Percentiles rank a stretch among this genome's conserved stretches.
Conservation (phyloP, 306 rosid genomes). For the Notholithocarpus densiflorus region DNA sequence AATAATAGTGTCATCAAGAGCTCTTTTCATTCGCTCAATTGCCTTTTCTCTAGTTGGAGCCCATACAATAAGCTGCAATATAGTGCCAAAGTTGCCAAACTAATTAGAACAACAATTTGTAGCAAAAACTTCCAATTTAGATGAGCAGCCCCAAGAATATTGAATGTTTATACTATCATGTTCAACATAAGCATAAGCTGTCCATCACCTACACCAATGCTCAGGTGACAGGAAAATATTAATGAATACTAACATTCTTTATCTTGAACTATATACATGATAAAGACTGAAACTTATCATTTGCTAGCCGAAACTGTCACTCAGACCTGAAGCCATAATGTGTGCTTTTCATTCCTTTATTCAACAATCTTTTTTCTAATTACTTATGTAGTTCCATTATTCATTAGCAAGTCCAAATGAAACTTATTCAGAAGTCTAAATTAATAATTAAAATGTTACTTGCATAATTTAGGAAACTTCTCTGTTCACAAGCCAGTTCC, state of each 20-base stretch:
- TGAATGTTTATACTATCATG: neutral
- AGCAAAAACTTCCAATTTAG: constrained; percentile 22
- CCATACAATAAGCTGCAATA: constrained; percentile 90
- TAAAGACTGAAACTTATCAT: neutral
- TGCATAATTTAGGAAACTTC: neutral
- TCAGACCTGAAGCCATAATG: neutral
- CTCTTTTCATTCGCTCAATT: constrained; percentile 96
- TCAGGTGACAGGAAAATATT: neutral
- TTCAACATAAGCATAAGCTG: neutral
- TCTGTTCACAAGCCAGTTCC: neutral
- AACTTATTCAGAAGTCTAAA: neutral
- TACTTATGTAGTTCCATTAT: neutral
- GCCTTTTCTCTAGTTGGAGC: constrained; percentile 99
- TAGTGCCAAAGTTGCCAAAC: constrained; percentile 8
- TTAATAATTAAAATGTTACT: neutral
- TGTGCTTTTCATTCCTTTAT: neutral
- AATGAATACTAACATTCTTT: neutral
- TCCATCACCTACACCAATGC: neutral
- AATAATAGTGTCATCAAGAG: constrained; percentile 89
- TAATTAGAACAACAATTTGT: neutral
- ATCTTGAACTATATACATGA: neutral
- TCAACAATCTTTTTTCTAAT: neutral
- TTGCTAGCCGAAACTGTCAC: neutral
- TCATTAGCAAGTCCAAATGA: neutral
- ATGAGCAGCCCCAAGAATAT: neutral